Conservation (phyloP, 2,329 filamentous ascomycete genomes). For the Chaetomiaceae sp. region DNA sequence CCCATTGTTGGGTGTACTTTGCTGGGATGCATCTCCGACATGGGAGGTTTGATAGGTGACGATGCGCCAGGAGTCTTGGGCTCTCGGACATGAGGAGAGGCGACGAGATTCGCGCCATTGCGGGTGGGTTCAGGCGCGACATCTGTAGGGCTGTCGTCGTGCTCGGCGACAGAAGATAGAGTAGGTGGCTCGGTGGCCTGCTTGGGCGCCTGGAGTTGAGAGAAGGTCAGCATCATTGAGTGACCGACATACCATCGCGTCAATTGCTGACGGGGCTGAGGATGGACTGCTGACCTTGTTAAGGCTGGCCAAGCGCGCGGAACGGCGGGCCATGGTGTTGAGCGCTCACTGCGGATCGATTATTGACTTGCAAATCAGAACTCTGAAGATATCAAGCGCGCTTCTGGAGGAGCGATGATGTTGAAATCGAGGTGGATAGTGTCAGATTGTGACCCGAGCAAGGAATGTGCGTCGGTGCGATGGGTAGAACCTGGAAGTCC, state of each 20-base stretch:
- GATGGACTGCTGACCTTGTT: slow-evolving; percentile 33
- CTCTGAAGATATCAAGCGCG: not conserved
- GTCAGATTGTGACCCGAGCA: slow-evolving; percentile 3
- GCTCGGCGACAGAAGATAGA: slow-evolving; percentile 43
- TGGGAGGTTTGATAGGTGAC: slow-evolving; percentile 64
- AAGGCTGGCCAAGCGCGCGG: slow-evolving; percentile 40
- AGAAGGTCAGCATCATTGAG: slow-evolving; percentile 7
- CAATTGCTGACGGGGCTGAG: not conserved
- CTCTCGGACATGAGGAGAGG: slow-evolving; percentile 35
- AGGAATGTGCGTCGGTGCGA: slow-evolving; percentile 5
- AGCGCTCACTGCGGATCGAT: not conserved
- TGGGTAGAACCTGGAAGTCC: too few relatives aligned
- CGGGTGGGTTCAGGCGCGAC: too few relatives aligned
- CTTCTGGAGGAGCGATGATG: not conserved
- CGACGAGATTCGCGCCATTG: slow-evolving; percentile 29
- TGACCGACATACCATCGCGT: not conserved
- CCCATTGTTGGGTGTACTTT: slow-evolving; percentile 73
- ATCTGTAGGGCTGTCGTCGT: slow-evolving; percentile 35
- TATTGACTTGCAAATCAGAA: not conserved
- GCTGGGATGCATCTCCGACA: slow-evolving; percentile 87
- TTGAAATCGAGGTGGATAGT: slow-evolving; percentile 16
- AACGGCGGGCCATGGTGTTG: slow-evolving; percentile 38
- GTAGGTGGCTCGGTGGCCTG: slow-evolving; percentile 26
- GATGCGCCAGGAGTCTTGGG: slow-evolving; percentile 58
- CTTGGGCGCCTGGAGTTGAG: slow-evolving; percentile 21